A percentile compares a stretch with the other conserved stretches of the same genome.
Conservation (phyloP, 2,329 filamentous ascomycete species). For the Ophiosphaerella herpotricha region DNA sequence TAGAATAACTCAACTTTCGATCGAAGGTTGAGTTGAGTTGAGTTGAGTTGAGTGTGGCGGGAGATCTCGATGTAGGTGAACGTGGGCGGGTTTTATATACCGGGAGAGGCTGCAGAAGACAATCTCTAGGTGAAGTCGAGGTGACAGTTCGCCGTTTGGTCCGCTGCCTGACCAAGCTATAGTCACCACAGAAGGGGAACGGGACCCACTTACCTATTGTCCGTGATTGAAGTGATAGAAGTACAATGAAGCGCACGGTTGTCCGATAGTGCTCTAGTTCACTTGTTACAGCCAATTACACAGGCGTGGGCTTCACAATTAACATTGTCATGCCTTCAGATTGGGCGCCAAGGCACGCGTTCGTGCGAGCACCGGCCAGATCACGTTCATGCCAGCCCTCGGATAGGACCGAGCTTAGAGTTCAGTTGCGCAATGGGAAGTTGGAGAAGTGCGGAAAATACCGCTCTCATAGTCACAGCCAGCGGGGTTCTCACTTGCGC, state of each 20-base stretch:
- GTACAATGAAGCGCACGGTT: slow-evolving; percentile 9
- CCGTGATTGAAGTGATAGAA: slow-evolving; percentile 15
- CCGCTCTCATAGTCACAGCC: slow-evolving; percentile 4
- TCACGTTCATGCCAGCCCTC: slow-evolving; percentile 1
- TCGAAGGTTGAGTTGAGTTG: background rate
- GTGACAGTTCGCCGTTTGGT: slow-evolving; percentile 27
- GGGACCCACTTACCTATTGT: slow-evolving; percentile 9
- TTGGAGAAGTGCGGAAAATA: slow-evolving; percentile 2
- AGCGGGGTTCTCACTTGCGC: slow-evolving; percentile 4
- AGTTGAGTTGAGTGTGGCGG: slow-evolving; percentile 5
- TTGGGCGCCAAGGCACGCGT: slow-evolving; percentile 16
- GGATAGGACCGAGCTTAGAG: slow-evolving; percentile 6
- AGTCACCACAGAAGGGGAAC: slow-evolving; percentile 9
- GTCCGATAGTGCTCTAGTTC: slow-evolving; percentile 15
- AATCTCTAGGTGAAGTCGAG: slow-evolving; percentile 21
- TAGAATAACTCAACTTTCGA: background rate
- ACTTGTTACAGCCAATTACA: slow-evolving; percentile 6
- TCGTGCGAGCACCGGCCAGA: slow-evolving; percentile 9
- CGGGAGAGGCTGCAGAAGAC: slow-evolving; percentile 6
- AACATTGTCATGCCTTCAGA: slow-evolving; percentile 3
- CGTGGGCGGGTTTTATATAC: slow-evolving; percentile 25
- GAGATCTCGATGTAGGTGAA: slow-evolving; percentile 34
- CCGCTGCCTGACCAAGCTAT: slow-evolving; percentile 15
- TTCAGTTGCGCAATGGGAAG: slow-evolving; percentile 2
- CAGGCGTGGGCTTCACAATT: slow-evolving; percentile 5